Conservation (phyloP, 2,329 filamentous ascomycete genomes). For the Nemania sp. region DNA sequence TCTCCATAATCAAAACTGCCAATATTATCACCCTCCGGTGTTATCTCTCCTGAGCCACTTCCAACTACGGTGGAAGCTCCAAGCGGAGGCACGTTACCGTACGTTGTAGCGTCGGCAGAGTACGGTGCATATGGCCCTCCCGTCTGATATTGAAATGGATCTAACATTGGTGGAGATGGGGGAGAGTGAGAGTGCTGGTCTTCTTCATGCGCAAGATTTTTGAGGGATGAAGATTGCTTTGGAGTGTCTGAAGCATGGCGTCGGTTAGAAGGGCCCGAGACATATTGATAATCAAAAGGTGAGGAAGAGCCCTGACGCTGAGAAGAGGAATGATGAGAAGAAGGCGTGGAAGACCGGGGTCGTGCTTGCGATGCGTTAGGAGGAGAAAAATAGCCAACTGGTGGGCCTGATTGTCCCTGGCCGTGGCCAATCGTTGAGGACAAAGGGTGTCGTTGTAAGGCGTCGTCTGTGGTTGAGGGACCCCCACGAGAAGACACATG, state of each 20-base stretch:
- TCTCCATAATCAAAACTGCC: conserved; percentile 47
- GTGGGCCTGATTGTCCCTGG: conserved; percentile 56
- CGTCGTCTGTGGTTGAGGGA: conserved; percentile 51
- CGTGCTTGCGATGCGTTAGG: conserved; percentile 57
- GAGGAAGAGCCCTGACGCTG: conserved; percentile 48
- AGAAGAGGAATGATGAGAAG: conserved; percentile 52
- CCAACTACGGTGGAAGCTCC: conserved; percentile 50
- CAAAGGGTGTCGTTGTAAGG: conserved; percentile 55
- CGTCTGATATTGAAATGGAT: conserved; percentile 68
- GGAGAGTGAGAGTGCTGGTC: conserved; percentile 50
- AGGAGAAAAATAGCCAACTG: conserved; percentile 65
- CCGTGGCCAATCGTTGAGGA: conserved; percentile 54
- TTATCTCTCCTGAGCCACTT: conserved; percentile 53
- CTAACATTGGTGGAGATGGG: conserved; percentile 49
- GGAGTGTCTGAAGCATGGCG: conserved; percentile 62
- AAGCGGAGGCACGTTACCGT: conserved; percentile 34
- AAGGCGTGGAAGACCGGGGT: conserved; percentile 57
- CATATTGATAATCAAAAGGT: conserved; percentile 61
- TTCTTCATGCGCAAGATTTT: conserved; percentile 51
- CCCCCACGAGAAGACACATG: conserved; percentile 54
- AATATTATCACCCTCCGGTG: conserved; percentile 50
- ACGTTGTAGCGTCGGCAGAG: conserved; percentile 49
- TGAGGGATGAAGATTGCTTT: conserved; percentile 52
- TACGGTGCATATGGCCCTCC: conserved; percentile 57
- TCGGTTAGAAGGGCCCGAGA: conserved; percentile 51